A percentile compares a stretch with the other conserved stretches of the same genome.
These are phyloP conservation scores for Colletotrichum tropicale DNA, from an alignment of 2,329 filamentous ascomycete species.

Conservation along the genomic window DNA sequence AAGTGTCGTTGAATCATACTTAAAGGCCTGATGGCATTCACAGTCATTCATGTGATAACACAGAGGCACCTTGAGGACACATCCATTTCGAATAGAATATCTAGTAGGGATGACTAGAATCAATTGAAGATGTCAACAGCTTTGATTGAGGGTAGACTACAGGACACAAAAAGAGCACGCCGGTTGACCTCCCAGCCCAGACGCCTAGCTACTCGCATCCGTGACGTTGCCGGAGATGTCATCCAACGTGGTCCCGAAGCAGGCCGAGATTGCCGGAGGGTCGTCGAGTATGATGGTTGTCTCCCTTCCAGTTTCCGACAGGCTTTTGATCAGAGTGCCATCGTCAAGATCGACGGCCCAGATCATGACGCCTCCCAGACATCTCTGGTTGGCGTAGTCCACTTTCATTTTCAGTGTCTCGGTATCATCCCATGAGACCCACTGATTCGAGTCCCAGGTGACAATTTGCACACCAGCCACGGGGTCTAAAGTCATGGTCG, in stretches of 20 bases:
- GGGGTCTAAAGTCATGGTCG: constrained; percentile 24
- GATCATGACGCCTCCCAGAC: constrained; percentile 28
- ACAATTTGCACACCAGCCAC: constrained; percentile 34
- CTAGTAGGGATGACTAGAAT: neutral
- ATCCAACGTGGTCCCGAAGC: neutral
- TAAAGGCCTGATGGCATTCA: neutral
- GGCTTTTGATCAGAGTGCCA: constrained; percentile 21
- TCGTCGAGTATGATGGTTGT: neutral
- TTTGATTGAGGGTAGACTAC: neutral
- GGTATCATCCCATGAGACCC: constrained; percentile 40
- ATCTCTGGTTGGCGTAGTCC: constrained; percentile 31
- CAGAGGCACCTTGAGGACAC: neutral
- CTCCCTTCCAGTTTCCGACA: neutral
- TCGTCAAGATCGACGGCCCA: constrained; percentile 35
- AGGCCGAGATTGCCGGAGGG: neutral
- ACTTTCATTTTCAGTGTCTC: constrained; percentile 36
- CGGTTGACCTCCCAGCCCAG: neutral
- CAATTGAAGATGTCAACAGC: neutral
- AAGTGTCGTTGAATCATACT: neutral
- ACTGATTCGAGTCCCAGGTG: constrained; percentile 36
- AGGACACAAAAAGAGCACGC: neutral
- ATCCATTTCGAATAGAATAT: neutral
- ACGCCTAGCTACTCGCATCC: neutral
- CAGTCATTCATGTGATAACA: neutral
- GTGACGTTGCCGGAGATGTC: neutral